Percentiles rank a stretch among this genome's conserved stretches.
phyloP scores from a whole-genome alignment of 768 basidiomycete genomes.

The Suillus variegatus region DNA sequence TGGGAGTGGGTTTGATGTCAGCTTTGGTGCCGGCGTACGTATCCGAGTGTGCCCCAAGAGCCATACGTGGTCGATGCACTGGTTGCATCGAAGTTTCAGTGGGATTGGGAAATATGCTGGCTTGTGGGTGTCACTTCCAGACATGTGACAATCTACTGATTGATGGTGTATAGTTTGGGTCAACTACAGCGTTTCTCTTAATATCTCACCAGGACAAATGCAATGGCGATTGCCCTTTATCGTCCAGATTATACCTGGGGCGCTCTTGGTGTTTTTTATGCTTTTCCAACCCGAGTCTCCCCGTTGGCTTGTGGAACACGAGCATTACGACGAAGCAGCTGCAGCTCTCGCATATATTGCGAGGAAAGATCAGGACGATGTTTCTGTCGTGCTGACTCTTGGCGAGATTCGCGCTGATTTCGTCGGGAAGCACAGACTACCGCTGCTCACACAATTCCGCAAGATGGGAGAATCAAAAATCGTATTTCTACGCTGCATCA shows the following conservation, averaged over 20 bases:
- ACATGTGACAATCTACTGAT: not conserved
- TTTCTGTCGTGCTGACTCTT: slow-evolving; percentile 31
- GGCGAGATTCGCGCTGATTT: slow-evolving; percentile 11
- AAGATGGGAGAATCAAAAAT: slow-evolving; percentile 11
- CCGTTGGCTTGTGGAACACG: slow-evolving; percentile 41
- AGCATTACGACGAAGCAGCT: slow-evolving; percentile 35
- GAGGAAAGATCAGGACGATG: slow-evolving; percentile 24
- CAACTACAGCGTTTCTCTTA: slow-evolving; percentile 33
- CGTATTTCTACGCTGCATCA: slow-evolving; percentile 31
- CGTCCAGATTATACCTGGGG: slow-evolving; percentile 40
- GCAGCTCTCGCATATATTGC: slow-evolving; percentile 32
- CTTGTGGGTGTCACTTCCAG: slow-evolving; percentile 26
- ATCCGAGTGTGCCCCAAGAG: slow-evolving; percentile 38
- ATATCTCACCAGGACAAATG: slow-evolving; percentile 27
- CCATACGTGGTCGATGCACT: slow-evolving; percentile 41
- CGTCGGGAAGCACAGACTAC: not conserved
- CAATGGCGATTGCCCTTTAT: slow-evolving; percentile 42
- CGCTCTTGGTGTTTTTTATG: slow-evolving; percentile 38
- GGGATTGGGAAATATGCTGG: slow-evolving; percentile 37
- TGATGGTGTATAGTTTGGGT: slow-evolving; percentile 32
- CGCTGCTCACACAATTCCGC: not conserved
- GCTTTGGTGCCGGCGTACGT: slow-evolving; percentile 39
- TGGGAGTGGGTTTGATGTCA: slow-evolving; percentile 43
- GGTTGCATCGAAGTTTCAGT: slow-evolving; percentile 33
- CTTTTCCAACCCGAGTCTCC: slow-evolving; percentile 43